These are phyloP conservation scores for Novymonas esmeraldas DNA, from an alignment of 208 protist genomes.

Conservation along the genomic window DNA sequence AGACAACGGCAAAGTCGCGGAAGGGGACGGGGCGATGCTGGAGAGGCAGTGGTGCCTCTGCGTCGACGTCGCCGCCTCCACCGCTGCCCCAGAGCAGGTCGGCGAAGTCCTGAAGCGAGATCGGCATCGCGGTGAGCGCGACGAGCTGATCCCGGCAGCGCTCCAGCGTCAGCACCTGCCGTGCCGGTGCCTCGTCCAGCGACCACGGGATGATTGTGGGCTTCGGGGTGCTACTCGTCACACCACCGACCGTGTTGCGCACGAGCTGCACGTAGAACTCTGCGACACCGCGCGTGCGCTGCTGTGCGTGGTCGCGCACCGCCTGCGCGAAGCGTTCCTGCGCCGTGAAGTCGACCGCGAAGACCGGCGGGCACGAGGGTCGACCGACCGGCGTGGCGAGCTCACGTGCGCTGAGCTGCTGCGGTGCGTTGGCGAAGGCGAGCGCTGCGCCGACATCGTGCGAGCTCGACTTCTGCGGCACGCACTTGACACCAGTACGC, in stretches of 20 bases:
- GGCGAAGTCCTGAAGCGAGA: slow-evolving; percentile 60
- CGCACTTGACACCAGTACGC: slow-evolving; percentile 53
- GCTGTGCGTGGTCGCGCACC: slow-evolving; percentile 77
- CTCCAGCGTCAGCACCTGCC: slow-evolving; percentile 51
- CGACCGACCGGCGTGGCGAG: slow-evolving; percentile 32
- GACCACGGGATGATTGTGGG: slow-evolving; percentile 37
- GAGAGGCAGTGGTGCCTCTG: slow-evolving; percentile 11
- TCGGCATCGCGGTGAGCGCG: slow-evolving; percentile 56
- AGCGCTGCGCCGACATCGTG: slow-evolving; percentile 40
- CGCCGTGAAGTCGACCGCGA: slow-evolving; percentile 45
- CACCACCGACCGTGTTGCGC: slow-evolving; percentile 51
- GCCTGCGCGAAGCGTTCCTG: slow-evolving; percentile 75
- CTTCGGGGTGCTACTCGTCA: slow-evolving; percentile 36
- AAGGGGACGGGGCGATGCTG: slow-evolving; percentile 44
- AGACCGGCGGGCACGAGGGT: not conserved
- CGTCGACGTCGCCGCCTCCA: not conserved
- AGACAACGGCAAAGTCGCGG: slow-evolving; percentile 66
- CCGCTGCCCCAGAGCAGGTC: slow-evolving; percentile 60
- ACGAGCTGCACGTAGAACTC: slow-evolving; percentile 83
- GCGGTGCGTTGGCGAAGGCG: slow-evolving; percentile 25
- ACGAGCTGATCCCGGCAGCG: slow-evolving; percentile 75
- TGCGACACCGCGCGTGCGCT: slow-evolving; percentile 59
- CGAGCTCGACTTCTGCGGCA: slow-evolving; percentile 20
- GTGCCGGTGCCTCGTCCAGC: slow-evolving; percentile 37
- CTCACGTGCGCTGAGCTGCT: slow-evolving; percentile 43